These are phyloP conservation scores for Cercophora newfieldiana DNA, from an alignment of 495 filamentous ascomycete genomes.

Conservation along the genomic window DNA sequence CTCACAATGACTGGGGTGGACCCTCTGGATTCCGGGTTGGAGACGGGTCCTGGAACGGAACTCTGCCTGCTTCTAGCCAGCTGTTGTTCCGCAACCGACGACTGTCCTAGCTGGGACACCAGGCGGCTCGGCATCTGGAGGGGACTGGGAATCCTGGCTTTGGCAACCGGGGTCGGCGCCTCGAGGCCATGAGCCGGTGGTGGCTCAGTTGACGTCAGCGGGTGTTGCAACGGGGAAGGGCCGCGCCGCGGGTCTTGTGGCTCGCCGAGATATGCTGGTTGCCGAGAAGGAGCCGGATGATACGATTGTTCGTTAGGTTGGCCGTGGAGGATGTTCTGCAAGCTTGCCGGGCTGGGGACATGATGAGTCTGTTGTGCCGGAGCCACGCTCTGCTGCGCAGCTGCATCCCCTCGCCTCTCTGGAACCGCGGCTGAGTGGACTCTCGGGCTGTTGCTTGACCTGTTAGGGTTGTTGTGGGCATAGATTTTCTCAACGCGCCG, in stretches of 20 bases:
- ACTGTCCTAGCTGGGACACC: not conserved
- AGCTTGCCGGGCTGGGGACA: conserved; percentile 23
- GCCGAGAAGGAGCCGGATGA: not conserved
- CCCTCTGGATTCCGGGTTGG: not conserved
- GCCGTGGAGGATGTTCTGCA: conserved; percentile 25
- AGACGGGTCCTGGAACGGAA: not conserved
- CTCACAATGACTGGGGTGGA: not conserved
- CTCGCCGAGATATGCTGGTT: not conserved
- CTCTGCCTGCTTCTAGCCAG: not conserved
- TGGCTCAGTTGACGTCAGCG: not conserved
- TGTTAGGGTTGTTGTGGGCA: conserved; percentile 17
- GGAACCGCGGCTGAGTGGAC: conserved; percentile 16
- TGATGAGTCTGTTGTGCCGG: not conserved
- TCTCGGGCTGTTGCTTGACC: conserved; percentile 8
- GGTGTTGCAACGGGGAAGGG: not conserved
- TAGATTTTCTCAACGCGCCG: conserved; percentile 30
- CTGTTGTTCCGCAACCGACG: not conserved
- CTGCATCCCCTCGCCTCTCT: not conserved
- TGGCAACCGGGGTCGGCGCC: not conserved
- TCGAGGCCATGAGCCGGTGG: not conserved
- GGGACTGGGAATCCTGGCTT: not conserved
- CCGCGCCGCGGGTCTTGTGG: not conserved
- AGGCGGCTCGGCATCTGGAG: conserved; percentile 8
- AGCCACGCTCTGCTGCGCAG: not conserved
- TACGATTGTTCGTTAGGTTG: not conserved